These are phyloP conservation scores for Begonia peltatifolia DNA, from an alignment of 306 rosid species.

Conservation along the genomic window DNA sequence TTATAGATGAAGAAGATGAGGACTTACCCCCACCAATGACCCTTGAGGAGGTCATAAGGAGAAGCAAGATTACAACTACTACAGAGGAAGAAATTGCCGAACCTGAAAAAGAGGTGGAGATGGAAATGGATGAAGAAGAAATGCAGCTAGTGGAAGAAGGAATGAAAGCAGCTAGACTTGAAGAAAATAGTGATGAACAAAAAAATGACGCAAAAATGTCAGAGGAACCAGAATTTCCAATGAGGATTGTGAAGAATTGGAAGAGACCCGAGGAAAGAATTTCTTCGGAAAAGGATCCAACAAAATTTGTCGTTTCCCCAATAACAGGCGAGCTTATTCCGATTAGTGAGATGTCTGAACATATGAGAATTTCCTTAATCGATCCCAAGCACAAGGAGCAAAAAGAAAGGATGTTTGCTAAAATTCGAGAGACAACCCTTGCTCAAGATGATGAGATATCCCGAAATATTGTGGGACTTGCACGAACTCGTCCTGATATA, in stretches of 20 bases:
- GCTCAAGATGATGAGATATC: conserved; percentile 95
- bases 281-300: conserved; percentile 71
- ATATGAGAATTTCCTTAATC: conserved; percentile 86
- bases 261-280: conserved; percentile 91
- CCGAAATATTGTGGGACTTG: conserved; percentile 77
- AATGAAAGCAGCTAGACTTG: conserved; percentile 58
- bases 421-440: conserved; percentile 93
- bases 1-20: conserved; percentile 93
- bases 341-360: conserved; percentile 90
- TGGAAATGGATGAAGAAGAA: conserved; percentile 99
- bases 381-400: conserved; percentile 98
- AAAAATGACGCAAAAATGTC: conserved; percentile 40
- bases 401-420: conserved; percentile 94
- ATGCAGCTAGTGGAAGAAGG: conserved; percentile 94
- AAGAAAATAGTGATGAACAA: conserved; percentile 47
- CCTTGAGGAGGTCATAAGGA: conserved; percentile 86
- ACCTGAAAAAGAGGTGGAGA: conserved; percentile 83
- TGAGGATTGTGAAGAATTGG: conserved; percentile 98
- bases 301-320: conserved; percentile 75
- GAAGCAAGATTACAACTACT: conserved; percentile 54
- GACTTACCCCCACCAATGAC: conserved; percentile 93
- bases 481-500: conserved; percentile 90
- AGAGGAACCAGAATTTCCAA: conserved; percentile 74
- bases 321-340: conserved; percentile 87
- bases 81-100: conserved; percentile 63